Conservation (phyloP, 163 green algal species). For the Scenedesmus sp. region DNA sequence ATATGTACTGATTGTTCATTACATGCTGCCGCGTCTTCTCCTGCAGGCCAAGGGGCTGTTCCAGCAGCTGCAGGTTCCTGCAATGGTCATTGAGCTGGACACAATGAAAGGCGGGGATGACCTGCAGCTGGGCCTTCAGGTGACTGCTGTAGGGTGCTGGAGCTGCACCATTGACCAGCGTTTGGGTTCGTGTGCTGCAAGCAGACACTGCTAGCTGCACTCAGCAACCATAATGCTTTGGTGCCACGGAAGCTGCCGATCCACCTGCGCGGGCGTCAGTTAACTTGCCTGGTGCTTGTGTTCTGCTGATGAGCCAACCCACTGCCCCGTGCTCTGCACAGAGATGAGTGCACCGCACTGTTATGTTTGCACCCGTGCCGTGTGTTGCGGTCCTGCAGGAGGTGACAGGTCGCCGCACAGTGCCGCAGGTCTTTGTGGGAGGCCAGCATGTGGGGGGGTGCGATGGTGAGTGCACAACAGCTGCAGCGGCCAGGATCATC, state of each 20-base stretch:
- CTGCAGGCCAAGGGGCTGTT: slow-evolving; percentile 82
- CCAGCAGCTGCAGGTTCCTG: slow-evolving; percentile 66
- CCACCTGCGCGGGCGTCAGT: too few species aligned
- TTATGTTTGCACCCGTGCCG: background rate
- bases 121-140: slow-evolving; percentile 32
- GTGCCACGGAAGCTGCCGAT: too few species aligned
- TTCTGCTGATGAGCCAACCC: too few species aligned
- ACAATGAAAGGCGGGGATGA: background rate
- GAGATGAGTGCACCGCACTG: background rate
- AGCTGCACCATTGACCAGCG: background rate
- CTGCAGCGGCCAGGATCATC: background rate
- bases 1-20: too few species aligned
- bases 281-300: background rate
- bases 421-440: slow-evolving; percentile 90
- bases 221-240: too few species aligned
- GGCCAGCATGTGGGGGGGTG: slow-evolving; percentile 85
- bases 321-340: too few species aligned
- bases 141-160: background rate
- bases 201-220: background rate
- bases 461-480: slow-evolving; percentile 72
- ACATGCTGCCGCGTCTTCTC: background rate
- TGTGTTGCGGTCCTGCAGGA: slow-evolving; percentile 16
- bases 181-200: too few species aligned
- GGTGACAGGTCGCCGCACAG: slow-evolving; percentile 74
- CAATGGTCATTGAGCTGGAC: slow-evolving; percentile 82